Conservation (phyloP, 108 stramenopile species). For the Hondaea fermentalgiana region DNA sequence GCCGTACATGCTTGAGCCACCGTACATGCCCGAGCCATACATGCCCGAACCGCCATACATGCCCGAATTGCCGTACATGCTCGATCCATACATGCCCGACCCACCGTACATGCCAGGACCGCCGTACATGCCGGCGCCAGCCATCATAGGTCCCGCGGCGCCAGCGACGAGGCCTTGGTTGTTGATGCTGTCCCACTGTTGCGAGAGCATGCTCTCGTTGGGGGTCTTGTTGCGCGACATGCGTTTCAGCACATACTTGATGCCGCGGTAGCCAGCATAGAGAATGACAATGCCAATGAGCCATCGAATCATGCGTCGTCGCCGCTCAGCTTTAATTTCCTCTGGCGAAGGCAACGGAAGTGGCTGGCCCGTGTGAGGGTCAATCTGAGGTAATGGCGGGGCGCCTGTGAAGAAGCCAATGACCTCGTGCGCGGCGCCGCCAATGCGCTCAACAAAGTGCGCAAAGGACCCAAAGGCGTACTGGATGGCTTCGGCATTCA, state of each 20-base stretch:
- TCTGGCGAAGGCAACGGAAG: neutral
- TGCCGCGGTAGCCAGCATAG: neutral
- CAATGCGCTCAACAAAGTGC: neutral
- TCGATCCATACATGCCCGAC: neutral
- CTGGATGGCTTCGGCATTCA: constrained; percentile 4
- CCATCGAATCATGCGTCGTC: neutral
- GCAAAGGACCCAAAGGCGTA: constrained; percentile 16
- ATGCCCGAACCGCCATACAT: neutral
- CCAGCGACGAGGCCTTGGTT: neutral
- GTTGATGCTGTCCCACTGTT: neutral
- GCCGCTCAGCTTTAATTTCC: neutral
- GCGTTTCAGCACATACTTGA: neutral
- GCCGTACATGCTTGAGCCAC: neutral
- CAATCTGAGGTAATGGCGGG: constrained; percentile 9
- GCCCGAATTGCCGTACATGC: neutral
- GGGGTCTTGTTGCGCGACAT: neutral
- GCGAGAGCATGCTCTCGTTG: constrained; percentile 4
- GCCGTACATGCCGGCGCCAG: neutral
- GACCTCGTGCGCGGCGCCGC: constrained; percentile 8
- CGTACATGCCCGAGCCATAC: neutral
- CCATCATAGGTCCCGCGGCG: neutral
- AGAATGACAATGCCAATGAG: neutral
- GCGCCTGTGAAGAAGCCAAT: constrained; percentile 7
- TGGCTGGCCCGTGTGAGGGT: constrained; percentile 4
- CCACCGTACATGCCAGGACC: neutral